Conservation (phyloP, 225 moss, liverwort and hornwort species). For the Takakia lepidozioides region DNA sequence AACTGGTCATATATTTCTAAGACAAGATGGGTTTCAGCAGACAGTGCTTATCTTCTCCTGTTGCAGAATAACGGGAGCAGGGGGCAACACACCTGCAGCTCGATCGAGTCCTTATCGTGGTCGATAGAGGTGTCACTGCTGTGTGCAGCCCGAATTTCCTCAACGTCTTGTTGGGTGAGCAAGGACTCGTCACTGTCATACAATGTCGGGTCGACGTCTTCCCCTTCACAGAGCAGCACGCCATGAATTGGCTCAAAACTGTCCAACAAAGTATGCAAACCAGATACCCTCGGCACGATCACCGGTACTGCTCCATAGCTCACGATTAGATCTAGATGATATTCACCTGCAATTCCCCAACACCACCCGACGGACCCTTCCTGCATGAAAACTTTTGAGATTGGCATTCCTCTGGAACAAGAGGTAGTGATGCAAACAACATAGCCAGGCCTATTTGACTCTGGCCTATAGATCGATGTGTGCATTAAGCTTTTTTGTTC, state of each 20-base stretch:
- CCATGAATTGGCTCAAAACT: conserved; percentile 99
- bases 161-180: conserved; percentile 62
- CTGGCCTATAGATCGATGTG: no score
- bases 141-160: conserved; percentile 61
- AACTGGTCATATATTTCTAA: no score
- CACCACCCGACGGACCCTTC: neutral
- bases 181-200: conserved; percentile 79
- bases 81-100: conserved; percentile 42
- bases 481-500: no score
- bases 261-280: conserved; percentile 68
- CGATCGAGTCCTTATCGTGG: conserved; percentile 89
- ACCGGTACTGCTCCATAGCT: conserved; percentile 95
- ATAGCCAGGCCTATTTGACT: no score
- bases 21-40: no score
- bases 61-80: no score
- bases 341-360: conserved; percentile 48
- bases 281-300: conserved; percentile 90
- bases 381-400: no score
- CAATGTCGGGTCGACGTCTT: conserved; percentile 80
- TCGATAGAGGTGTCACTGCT: conserved; percentile 88
- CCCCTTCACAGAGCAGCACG: conserved; percentile 95
- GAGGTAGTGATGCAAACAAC: no score
- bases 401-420: no score
- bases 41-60: no score
- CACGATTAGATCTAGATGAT: conserved; percentile 89